Evolutionary conservation across 179 eudicot species (phyloP), one percentile per base, ranked within the genome.

Genomic region (Amaranthus tricolor): DNA sequence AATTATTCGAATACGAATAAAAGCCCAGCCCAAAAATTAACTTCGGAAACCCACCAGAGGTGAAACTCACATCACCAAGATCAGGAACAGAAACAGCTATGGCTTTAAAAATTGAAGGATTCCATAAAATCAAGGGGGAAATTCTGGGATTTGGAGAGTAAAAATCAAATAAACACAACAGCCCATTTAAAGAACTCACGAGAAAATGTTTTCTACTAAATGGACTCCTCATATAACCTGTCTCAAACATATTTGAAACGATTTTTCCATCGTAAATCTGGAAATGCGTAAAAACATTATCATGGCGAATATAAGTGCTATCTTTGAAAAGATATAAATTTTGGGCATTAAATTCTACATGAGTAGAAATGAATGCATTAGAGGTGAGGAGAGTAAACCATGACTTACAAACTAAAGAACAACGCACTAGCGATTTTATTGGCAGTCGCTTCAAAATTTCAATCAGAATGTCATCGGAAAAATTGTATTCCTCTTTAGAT

Each of bases 21-120:
- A 58, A 69, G 24, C 79, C 74, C 1, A 69, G 19, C 7, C 79
- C 79, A 54, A 76, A 76, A 31, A 69, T 69, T 74, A 76, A 69
- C 44, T 76, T 61, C 7, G 74, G 74, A 6, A 76, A 76, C 16
- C 78, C 78, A 20, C 78, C 73, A 2, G 43, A 13, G 6, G 78
- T 76, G 14, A 31, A 48, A 8, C 61, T 62, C 64, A 76, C 51
- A 54, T 0, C 44, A n/a, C 47, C 40, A 55, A 7, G 56, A 16
- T 4, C 61, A 59, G 69, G 68, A 17, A 60, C 21, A 60, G 9
- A 21, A 17, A 60, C 54, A 51, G 40, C 44, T 2, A 31, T 9
- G 6, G 7, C 9, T 44, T 45, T 76, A 16, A 31, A 7, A 13
- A 76, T 62, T 8, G 79, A 76, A 61, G 74, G 74, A 60, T 76